A percentile compares a stretch with the other conserved stretches of the same genome.
These are phyloP conservation scores for Carallia pectinifolia DNA, from an alignment of 345 rosid species.

Conservation along the genomic window DNA sequence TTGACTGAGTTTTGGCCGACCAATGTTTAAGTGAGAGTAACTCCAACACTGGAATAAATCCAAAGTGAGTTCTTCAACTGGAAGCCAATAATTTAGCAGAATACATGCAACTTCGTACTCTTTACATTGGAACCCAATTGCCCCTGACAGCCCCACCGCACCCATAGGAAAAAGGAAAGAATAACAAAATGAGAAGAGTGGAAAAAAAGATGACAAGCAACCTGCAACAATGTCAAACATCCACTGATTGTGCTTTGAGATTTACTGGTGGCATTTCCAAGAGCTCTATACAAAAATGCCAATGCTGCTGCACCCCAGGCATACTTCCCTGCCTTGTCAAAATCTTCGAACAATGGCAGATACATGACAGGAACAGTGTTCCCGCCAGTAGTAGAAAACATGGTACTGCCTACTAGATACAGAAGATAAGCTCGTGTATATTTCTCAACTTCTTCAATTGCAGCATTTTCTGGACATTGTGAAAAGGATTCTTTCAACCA, in stretches of 20 bases:
- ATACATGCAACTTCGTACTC: background rate
- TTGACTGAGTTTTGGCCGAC: conserved; percentile 80
- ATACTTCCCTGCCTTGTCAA: conserved; percentile 76
- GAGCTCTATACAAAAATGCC: conserved; percentile 89
- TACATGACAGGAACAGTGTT: conserved; percentile 96
- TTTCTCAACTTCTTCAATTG: conserved; percentile 54
- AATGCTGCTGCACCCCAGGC: conserved; percentile 97
- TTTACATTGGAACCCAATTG: background rate
- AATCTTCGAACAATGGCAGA: conserved; percentile 76
- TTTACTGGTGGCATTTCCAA: conserved; percentile 89
- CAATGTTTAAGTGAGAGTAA: conserved; percentile 83
- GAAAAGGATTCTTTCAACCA: conserved; percentile 90
- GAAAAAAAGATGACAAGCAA: conserved; percentile 21
- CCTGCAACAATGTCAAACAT: conserved; percentile 91
- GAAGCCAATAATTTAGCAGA: background rate
- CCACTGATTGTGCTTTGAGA: conserved; percentile 96
- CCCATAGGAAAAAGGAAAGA: conserved; percentile 2
- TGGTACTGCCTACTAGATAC: conserved; percentile 87
- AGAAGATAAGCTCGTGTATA: conserved; percentile 84
- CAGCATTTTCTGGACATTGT: conserved; percentile 60
- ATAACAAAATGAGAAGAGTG: background rate
- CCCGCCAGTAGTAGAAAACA: conserved; percentile 90
- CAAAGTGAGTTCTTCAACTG: background rate
- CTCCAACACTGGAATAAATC: conserved; percentile 71
- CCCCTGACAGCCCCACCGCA: background rate